Conservation (phyloP, 192 early-diverging fungal genomes). For the Coemansia sp. region DNA sequence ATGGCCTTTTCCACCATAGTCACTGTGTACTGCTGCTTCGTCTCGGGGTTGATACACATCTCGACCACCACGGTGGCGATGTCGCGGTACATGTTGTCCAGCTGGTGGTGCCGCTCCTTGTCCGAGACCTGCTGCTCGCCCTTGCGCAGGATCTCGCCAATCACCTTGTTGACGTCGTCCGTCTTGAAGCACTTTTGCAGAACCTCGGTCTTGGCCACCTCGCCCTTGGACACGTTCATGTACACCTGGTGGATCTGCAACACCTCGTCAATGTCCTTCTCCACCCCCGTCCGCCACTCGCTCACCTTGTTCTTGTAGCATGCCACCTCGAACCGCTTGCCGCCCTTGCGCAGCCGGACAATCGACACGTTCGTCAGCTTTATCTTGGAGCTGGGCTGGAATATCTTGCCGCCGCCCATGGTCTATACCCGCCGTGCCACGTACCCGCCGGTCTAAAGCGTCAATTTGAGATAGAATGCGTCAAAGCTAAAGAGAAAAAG, state of each 20-base stretch:
- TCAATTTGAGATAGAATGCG: background rate
- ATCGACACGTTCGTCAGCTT: conserved; percentile 94
- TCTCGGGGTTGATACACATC: conserved; percentile 92
- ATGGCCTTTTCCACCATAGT: conserved; percentile 99
- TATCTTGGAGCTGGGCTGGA: conserved; percentile 45
- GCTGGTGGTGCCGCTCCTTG: conserved; percentile 84
- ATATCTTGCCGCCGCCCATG: conserved; percentile 44
- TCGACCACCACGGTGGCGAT: conserved; percentile 95
- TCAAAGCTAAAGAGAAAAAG: background rate
- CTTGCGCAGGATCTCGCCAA: conserved; percentile 83
- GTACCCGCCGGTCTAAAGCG: too few species aligned
- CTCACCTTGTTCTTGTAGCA: conserved; percentile 99
- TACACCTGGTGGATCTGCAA: conserved; percentile 92
- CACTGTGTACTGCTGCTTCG: conserved; percentile 90
- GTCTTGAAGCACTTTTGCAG: conserved; percentile 85
- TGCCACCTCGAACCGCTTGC: conserved; percentile 96
- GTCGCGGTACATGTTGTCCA: conserved; percentile 77
- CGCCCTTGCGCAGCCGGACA: conserved; percentile 92
- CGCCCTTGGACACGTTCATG: conserved; percentile 95
- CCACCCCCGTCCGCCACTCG: conserved; percentile 90
- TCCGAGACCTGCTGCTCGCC: conserved; percentile 97
- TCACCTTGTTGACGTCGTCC: conserved; percentile 73
- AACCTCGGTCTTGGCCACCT: conserved; percentile 85
- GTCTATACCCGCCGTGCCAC: too few species aligned
- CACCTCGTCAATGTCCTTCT: conserved; percentile 95